phyloP scores from a whole-genome alignment of 2,329 filamentous ascomycete species.

The Cordyceps javanica region DNA sequence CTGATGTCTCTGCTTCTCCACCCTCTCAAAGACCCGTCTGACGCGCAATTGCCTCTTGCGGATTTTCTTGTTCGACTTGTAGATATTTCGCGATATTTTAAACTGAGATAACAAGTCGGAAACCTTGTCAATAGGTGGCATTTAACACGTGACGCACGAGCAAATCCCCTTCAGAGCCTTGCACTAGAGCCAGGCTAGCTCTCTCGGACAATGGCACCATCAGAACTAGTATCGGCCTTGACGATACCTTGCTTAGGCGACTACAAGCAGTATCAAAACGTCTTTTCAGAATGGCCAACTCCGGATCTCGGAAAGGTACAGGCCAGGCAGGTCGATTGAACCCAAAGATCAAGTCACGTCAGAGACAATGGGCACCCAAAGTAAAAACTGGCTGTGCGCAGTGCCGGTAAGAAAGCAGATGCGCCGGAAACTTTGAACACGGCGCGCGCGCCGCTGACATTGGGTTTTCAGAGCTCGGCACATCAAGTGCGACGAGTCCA shows the following conservation, averaged over 20 bases:
- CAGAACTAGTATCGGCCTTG: neutral
- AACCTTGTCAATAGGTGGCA: neutral
- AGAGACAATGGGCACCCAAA: neutral
- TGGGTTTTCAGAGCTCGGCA: neutral
- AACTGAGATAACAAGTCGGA: neutral
- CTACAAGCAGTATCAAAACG: neutral
- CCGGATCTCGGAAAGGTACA: fast-evolving
- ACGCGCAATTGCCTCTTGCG: too few species aligned
- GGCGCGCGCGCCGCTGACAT: too few species aligned
- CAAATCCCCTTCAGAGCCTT: neutral
- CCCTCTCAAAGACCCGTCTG: too few species aligned
- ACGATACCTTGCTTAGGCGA: too few species aligned
- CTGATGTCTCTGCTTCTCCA: too few species aligned
- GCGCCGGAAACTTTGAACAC: too few species aligned
- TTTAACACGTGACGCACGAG: neutral
- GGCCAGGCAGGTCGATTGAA: neutral
- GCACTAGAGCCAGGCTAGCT: neutral
- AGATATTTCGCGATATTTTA: too few species aligned
- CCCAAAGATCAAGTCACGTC: neutral
- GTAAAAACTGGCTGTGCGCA: neutral
- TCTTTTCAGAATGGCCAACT: neutral
- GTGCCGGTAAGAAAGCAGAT: neutral
- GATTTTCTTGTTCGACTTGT: too few species aligned
- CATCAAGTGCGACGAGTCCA: neutral
- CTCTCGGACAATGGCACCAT: neutral